Conservation (phyloP, 495 filamentous ascomycete genomes). For the Cenococcum geophilum region DNA sequence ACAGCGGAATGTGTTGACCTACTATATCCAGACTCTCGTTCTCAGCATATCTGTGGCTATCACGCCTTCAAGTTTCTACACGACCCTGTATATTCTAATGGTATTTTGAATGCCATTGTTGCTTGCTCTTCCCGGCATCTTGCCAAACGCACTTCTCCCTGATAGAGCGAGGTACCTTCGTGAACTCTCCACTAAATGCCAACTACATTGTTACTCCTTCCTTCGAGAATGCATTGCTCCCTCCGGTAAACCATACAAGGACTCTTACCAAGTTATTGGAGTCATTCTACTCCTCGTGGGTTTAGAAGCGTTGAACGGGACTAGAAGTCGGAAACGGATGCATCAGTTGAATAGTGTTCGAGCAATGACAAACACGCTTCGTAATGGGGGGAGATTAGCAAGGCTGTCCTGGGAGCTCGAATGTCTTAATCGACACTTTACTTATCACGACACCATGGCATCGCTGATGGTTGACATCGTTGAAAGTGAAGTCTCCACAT, state of each 20-base stretch:
- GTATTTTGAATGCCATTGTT: constrained; percentile 25
- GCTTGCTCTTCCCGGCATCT: constrained; percentile 26
- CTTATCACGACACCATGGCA: constrained; percentile 24
- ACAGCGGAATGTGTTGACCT: constrained; percentile 14
- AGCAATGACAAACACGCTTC: no score
- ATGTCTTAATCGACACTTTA: constrained; percentile 22
- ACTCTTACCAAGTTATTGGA: constrained; percentile 19
- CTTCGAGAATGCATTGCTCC: constrained; percentile 13
- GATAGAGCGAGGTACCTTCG: constrained; percentile 22
- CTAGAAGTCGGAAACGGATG: constrained; percentile 1
- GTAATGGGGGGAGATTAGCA: no score
- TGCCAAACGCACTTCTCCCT: constrained; percentile 10
- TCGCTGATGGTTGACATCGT: constrained; percentile 13
- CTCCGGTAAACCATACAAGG: constrained; percentile 2
- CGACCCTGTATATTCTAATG: constrained; percentile 23
- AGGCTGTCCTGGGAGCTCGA: constrained; percentile 9
- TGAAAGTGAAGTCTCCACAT: no score
- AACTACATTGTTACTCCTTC: constrained; percentile 17
- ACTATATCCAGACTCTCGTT: constrained; percentile 23
- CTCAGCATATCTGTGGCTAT: constrained; percentile 25
- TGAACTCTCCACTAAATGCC: constrained; percentile 17
- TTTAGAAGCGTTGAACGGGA: constrained; percentile 25
- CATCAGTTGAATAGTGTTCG: no score
- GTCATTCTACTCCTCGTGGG: constrained; percentile 23
- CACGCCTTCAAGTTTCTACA: constrained; percentile 23